Evolutionary conservation across 495 filamentous ascomycete genomes (phyloP).

Genomic region (Cladorrhinum samala): DNA sequence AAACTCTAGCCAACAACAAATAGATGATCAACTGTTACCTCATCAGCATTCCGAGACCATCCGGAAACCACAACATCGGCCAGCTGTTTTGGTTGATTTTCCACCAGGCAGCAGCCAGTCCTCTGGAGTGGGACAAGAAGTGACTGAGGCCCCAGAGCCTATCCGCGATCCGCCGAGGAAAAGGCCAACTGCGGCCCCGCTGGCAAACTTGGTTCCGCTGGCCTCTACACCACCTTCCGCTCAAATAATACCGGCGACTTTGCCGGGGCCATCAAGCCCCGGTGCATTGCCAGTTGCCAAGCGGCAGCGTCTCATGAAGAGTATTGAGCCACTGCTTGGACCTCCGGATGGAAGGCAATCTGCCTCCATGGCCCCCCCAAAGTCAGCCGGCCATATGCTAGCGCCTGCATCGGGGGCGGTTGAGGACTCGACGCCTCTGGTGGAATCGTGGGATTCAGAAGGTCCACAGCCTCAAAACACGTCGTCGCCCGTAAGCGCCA

Average conservation of each 20-base stretch:
- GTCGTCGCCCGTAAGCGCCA: neutral
- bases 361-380: neutral
- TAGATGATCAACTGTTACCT: neutral
- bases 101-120: constrained; percentile 28
- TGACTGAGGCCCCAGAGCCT: constrained; percentile 46
- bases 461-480: neutral
- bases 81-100: constrained; percentile 9
- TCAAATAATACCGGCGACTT: constrained; percentile 35
- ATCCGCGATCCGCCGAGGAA: too few species aligned
- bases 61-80: neutral
- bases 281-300: neutral
- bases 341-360: neutral
- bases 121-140: constrained; percentile 50
- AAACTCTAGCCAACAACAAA: neutral
- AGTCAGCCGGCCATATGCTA: neutral
- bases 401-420: neutral
- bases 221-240: constrained; percentile 36
- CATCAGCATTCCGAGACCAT: too few species aligned
- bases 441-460: neutral
- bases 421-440: neutral
- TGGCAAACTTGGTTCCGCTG: constrained; percentile 9
- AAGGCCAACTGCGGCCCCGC: too few species aligned
- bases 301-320: constrained; percentile 15
- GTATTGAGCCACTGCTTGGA: neutral
- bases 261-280: neutral